phyloP scores from a whole-genome alignment of 176 grass and related monocot genomes.

The Saccharum spontaneum region DNA sequence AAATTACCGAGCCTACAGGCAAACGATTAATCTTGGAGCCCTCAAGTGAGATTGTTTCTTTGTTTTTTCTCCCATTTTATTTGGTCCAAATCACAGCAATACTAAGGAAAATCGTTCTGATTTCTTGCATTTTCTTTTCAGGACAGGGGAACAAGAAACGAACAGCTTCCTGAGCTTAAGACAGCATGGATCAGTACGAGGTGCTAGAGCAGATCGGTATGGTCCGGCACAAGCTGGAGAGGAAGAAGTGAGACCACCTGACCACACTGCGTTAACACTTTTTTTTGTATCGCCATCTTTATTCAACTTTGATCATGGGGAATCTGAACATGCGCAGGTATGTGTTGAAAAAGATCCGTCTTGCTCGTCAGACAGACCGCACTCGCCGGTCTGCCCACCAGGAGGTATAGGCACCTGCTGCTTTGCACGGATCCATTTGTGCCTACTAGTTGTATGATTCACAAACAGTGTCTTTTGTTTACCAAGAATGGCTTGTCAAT shows the following conservation, averaged over 20 bases:
- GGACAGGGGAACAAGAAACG: background rate
- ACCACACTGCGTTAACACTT: conserved; percentile 5
- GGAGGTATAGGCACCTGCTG: conserved; percentile 64
- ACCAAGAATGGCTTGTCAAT: background rate
- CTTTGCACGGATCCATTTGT: conserved; percentile 16
- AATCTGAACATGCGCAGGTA: conserved; percentile 52
- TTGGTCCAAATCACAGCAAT: background rate
- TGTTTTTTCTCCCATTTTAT: background rate
- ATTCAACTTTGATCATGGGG: conserved; percentile 19
- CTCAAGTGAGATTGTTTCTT: background rate
- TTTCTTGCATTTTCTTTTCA: conserved; percentile 13
- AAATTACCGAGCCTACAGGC: background rate
- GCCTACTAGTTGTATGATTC: conserved; percentile 34
- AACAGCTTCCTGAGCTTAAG: background rate
- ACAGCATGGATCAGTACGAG: conserved; percentile 78
- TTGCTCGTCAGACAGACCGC: conserved; percentile 77
- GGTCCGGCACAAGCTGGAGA: conserved; percentile 85
- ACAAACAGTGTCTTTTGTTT: conserved; percentile 22
- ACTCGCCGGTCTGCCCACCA: conserved; percentile 81
- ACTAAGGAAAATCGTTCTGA: background rate
- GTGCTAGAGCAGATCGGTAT: conserved; percentile 93
- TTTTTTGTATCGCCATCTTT: conserved; percentile 6
- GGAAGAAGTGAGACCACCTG: conserved; percentile 67
- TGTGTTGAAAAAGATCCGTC: conserved; percentile 89
- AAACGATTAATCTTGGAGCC: background rate